Base-by-base conservation (phyloP, 345 rosid genomes). In the Carallia brachiata region DNA sequence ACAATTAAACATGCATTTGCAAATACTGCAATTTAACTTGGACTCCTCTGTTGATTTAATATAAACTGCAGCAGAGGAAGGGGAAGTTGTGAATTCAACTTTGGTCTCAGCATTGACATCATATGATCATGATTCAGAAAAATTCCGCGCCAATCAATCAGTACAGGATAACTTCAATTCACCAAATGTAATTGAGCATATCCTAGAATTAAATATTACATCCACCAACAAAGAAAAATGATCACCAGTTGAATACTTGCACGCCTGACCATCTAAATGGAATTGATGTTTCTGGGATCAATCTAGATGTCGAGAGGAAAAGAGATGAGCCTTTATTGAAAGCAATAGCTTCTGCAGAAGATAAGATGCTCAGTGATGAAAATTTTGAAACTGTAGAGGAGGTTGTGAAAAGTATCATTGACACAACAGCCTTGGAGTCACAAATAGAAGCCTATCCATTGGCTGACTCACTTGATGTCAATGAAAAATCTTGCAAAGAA, bases 61-160 rank as follows among this genome's bases (percentile, higher is more conserved):
- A 2, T 58, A 58, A 57, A 39, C 23, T 62, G 72, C 37, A 36
- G 39, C 79, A 83, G 84, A 78, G 61, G 57, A 75, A 23, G 70
- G 47, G 28, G 69, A 34, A 40, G 27, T 31, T 13, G 4, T 30
- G 48, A 70, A 27, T 37, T 59, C 76, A 68, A 19, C 36, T 61
- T 47, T 30, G 50, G 66, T 54, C 44, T 32, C 73, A 30, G 36
- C 16, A 53, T 68, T 70, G 30, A 15, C 64, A 2, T 36, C 75
- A 56, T 7, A 59, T 27, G 65, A 56, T 56, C 31, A 56, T 27
- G 60, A 56, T 56, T 13, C 60, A 23, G 60, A 9, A 27, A 27
- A 56, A 61, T n/a, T 30, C 40, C 16, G 37, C 31, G 28, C 54
- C 27, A 59, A 62, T 13, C 61, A 48, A 53, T 54, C 57, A n/a